These are phyloP conservation scores for Dysphania ambrosioides DNA, from an alignment of 148 eudicot species.

Conservation along the genomic window DNA sequence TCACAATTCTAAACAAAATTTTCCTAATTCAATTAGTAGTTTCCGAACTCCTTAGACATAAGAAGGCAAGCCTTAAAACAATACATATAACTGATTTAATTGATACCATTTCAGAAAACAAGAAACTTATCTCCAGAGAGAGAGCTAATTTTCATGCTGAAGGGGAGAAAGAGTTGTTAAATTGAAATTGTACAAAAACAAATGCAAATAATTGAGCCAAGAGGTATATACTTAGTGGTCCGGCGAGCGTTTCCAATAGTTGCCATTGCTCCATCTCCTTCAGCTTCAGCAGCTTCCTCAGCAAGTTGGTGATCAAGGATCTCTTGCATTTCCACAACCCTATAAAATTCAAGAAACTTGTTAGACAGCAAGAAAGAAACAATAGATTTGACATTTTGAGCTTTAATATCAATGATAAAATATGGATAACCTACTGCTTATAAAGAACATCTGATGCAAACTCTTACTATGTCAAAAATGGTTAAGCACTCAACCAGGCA, in stretches of 20 bases:
- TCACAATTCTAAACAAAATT: background rate
- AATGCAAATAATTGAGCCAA: background rate
- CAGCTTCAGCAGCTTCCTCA: conserved; percentile 99
- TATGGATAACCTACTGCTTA: background rate
- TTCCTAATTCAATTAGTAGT: background rate
- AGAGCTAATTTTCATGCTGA: background rate
- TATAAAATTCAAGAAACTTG: conserved; percentile 15
- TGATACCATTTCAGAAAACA: background rate
- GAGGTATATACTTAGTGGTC: conserved; percentile 56
- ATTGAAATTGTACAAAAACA: background rate
- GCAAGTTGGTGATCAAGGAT: conserved; percentile 92
- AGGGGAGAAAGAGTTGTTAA: background rate
- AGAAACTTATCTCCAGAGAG: background rate
- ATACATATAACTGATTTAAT: background rate
- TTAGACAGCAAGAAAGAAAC: background rate
- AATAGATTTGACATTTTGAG: background rate
- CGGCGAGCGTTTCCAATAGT: conserved; percentile 81
- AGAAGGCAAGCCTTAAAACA: background rate
- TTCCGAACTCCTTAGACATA: background rate
- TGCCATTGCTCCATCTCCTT: conserved; percentile 84
- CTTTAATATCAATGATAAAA: background rate
- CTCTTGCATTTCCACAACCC: conserved; percentile 99
- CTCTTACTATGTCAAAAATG: background rate
- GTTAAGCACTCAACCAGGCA: background rate
- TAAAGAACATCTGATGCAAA: background rate